Evolutionary conservation across 2,329 filamentous ascomycete genomes (phyloP).

Genomic region (Colletotrichum chlorophyti): DNA sequence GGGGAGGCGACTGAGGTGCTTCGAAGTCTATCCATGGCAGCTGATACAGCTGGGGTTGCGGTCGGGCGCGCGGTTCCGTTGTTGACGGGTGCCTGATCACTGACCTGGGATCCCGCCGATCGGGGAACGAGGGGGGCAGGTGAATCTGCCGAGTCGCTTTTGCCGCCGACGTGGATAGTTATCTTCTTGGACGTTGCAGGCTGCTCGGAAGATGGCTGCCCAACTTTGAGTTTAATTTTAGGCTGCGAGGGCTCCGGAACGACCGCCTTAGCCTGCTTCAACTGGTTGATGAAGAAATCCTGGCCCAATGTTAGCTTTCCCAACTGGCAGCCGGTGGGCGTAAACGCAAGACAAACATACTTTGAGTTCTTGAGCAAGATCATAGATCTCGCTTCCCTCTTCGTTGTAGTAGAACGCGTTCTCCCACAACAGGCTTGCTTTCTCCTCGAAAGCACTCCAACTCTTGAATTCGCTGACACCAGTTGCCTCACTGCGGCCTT

Average conservation of each 20-base stretch:
- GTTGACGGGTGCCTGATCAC: constrained; percentile 42
- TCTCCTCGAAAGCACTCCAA: constrained; percentile 84
- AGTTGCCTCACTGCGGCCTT: constrained; percentile 70
- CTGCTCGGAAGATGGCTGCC: constrained; percentile 44
- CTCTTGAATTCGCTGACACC: constrained; percentile 74
- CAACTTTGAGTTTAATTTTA: constrained; percentile 82
- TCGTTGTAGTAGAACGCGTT: constrained; percentile 93
- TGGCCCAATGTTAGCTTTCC: constrained; percentile 42
- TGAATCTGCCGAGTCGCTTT: constrained; percentile 60
- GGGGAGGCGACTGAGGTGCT: constrained; percentile 52
- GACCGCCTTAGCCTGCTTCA: constrained; percentile 74
- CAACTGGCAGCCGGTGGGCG: neutral
- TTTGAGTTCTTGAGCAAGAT: constrained; percentile 80
- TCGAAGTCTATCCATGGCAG: constrained; percentile 32
- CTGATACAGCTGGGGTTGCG: constrained; percentile 20
- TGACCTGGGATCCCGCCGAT: constrained; percentile 40
- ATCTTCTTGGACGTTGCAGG: constrained; percentile 64
- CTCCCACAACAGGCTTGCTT: constrained; percentile 81
- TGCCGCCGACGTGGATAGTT: constrained; percentile 73
- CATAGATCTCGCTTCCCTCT: constrained; percentile 85
- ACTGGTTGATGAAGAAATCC: constrained; percentile 71
- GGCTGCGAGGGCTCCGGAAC: constrained; percentile 76
- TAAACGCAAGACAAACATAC: constrained; percentile 50
- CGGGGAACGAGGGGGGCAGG: constrained; percentile 50
- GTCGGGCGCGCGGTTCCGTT: constrained; percentile 29